Evolutionary conservation across 805 yeast species (phyloP), one percentile per base, ranked within the genome.

Genomic region (Komagataella phaffii): DNA sequence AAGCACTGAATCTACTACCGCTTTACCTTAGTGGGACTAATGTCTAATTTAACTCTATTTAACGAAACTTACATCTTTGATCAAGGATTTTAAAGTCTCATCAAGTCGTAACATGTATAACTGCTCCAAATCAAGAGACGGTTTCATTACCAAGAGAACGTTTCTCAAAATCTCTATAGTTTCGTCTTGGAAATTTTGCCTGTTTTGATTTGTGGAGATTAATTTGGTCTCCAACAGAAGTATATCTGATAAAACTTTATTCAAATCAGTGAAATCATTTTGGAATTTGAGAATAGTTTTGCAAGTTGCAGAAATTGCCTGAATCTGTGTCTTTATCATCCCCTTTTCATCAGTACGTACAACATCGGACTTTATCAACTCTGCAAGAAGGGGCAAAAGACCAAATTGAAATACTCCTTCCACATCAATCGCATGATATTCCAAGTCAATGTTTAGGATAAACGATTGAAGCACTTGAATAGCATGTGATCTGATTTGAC

Each of bases 351-450:
- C 93, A 1, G 85, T 80, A 52, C 68, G 69, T 56, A 69, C 75
- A 4, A 77, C 76, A 52, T 84, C 89, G 0, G 84, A 83, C 56
- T 80, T 80, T 51, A 84, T 71, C 36, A 86, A 71, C 54, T 82
- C 86, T 23, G 77, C 72, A 40, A 88, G 68, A 49, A 88, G 70
- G 12, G 96, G 89, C 61, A 88, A 76, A 44, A 91, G 70, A 1
- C 90, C 91, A 45, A 75, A 75, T 47, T 85, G 89, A 55, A 89
- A 82, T 3, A 87, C 83, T 23, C 68, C 66, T 0, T 83, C 75
- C 2, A 72, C 65, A 1, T 66, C 68, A 17, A 64, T 58, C 2
- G 64, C 59, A 8, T 71, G 64, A 3, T 70, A 64, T 3, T 65
- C 62, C 4, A 70, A 61, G 8, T 65, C 59, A 23, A 57, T 54